Conservation (phyloP, 2,329 filamentous ascomycete species). For the Aspergillus ibericus region DNA sequence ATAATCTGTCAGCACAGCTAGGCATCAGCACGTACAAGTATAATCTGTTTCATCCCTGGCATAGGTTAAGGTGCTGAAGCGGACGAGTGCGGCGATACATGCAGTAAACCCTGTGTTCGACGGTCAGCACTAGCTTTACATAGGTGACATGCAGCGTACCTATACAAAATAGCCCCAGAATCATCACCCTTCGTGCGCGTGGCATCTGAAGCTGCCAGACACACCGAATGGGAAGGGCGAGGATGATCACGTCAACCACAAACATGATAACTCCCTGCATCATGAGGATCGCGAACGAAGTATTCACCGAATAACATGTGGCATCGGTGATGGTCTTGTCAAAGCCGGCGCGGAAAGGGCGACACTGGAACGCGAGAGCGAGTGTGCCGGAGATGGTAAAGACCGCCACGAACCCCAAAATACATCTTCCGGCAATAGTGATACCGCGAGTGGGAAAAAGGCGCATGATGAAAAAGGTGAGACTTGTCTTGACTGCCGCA, state of each 20-base stretch:
- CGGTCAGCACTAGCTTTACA: not conserved
- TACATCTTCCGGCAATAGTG: constrained; percentile 2
- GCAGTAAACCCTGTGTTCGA: constrained; percentile 12
- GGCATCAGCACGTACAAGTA: constrained; percentile 17
- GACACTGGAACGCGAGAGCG: constrained; percentile 16
- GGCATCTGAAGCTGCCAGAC: constrained; percentile 25
- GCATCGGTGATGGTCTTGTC: constrained; percentile 9
- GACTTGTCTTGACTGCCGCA: constrained; percentile 14
- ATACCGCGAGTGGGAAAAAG: constrained; percentile 16
- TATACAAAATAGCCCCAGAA: constrained; percentile 7
- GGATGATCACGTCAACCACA: constrained; percentile 18
- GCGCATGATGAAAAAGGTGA: constrained; percentile 19
- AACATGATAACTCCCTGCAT: constrained; percentile 22
- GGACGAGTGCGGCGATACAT: constrained; percentile 20
- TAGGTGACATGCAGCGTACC: not conserved
- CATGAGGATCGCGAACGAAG: constrained; percentile 13
- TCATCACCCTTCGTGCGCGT: not conserved
- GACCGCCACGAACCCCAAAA: constrained; percentile 13
- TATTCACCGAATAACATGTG: constrained; percentile 10
- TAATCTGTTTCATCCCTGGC: constrained; percentile 14
- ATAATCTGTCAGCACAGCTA: not conserved
- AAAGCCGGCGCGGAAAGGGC: constrained; percentile 13
- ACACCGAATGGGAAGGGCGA: constrained; percentile 19
- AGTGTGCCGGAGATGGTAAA: constrained; percentile 18
- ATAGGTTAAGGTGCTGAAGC: constrained; percentile 20